Evolutionary conservation across 2,329 filamentous ascomycete species (phyloP).

Genomic region (Diaporthe longicolla): DNA sequence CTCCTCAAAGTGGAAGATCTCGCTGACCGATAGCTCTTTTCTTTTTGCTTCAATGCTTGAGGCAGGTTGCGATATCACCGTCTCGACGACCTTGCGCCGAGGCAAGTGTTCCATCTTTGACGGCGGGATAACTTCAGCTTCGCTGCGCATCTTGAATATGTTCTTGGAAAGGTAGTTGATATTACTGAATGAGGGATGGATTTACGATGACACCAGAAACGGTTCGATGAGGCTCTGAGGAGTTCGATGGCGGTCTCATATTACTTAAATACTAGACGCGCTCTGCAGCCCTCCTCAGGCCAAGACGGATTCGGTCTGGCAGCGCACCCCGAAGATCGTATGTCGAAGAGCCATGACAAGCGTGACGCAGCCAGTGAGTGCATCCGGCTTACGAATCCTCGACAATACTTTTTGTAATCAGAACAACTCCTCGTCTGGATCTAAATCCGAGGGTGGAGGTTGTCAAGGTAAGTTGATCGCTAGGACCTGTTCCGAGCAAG

Average conservation of each 20-base stretch:
- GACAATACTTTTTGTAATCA: not conserved
- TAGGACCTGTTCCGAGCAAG: too few relatives aligned
- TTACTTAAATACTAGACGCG: not conserved
- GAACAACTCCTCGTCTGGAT: too few relatives aligned
- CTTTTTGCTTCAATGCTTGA: not conserved
- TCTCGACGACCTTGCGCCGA: not conserved
- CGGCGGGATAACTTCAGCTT: not conserved
- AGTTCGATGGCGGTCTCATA: too few relatives aligned
- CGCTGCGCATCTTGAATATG: not conserved
- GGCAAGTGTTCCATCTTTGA: constrained; percentile 5
- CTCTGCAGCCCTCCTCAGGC: not conserved
- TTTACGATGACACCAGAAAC: too few relatives aligned
- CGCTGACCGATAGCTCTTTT: constrained; percentile 1
- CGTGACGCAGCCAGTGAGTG: not conserved
- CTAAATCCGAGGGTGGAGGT: not conserved
- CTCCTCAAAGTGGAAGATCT: not conserved
- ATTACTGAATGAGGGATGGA: too few relatives aligned
- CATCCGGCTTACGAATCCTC: not conserved
- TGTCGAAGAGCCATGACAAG: not conserved
- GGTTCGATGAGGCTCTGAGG: too few relatives aligned
- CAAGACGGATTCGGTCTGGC: not conserved
- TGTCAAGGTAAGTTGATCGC: too few relatives aligned
- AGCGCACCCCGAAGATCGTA: not conserved
- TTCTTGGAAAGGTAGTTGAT: not conserved
- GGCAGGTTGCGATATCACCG: not conserved